A percentile compares a stretch with the other conserved stretches of the same genome.
These are phyloP conservation scores for Elsinoe fawcettii DNA, from an alignment of 2,329 filamentous ascomycete genomes.

Conservation along the genomic window DNA sequence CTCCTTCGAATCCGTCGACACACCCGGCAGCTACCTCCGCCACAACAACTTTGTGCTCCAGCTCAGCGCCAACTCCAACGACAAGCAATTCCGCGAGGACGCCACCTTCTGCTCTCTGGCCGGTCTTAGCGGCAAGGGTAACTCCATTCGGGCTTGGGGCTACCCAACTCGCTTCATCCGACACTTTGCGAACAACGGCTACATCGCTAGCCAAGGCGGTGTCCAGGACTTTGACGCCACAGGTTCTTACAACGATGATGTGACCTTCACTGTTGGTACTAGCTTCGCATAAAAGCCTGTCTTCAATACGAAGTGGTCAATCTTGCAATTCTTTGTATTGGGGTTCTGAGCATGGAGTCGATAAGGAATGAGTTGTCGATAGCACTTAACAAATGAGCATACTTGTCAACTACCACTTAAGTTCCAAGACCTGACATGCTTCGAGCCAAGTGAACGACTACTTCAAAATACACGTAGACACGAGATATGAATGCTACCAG, in stretches of 20 bases:
- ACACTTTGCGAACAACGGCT: constrained; percentile 43
- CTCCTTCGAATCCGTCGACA: constrained; percentile 55
- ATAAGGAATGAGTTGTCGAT: neutral
- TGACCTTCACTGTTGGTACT: constrained; percentile 42
- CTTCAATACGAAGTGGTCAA: neutral
- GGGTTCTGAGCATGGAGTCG: neutral
- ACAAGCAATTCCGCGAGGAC: constrained; percentile 52
- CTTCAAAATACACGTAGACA: no score
- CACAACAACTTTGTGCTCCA: constrained; percentile 48
- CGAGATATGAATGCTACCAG: no score
- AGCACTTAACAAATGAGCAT: no score
- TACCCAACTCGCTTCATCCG: constrained; percentile 54
- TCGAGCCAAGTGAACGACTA: no score
- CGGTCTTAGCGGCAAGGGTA: constrained; percentile 45
- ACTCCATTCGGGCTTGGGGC: constrained; percentile 49
- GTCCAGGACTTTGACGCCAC: constrained; percentile 48
- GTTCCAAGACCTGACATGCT: no score
- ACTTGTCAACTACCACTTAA: no score
- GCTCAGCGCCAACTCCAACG: constrained; percentile 46
- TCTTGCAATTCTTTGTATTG: neutral
- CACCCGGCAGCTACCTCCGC: constrained; percentile 51
- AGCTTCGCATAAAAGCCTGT: constrained; percentile 41
- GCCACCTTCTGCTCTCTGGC: constrained; percentile 55
- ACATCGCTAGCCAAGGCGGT: constrained; percentile 49
- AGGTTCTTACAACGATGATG: constrained; percentile 46